Conservation (phyloP, 768 basidiomycete genomes). For the Russula emetica region DNA sequence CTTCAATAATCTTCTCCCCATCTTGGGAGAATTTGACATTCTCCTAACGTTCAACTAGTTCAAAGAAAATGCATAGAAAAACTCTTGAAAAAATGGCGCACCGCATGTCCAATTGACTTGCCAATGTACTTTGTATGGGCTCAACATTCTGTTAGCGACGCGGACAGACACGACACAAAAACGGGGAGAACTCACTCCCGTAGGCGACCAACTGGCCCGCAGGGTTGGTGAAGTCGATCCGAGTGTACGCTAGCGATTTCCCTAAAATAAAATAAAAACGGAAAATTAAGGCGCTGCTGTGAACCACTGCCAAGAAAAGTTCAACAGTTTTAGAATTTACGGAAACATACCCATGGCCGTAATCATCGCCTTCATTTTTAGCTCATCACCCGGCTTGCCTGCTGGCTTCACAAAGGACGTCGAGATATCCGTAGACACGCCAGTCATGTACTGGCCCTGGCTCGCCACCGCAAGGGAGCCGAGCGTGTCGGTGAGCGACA, state of each 20-base stretch:
- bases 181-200: slow-evolving; percentile 54
- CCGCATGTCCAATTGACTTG: slow-evolving; percentile 50
- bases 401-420: slow-evolving; percentile 74
- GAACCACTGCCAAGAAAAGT: neutral
- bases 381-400: slow-evolving; percentile 62
- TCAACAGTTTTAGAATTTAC: neutral
- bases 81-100: slow-evolving; percentile 28
- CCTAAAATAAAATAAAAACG: slow-evolving; percentile 47
- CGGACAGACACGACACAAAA: neutral
- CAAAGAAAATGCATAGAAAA: slow-evolving; percentile 39
- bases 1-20: slow-evolving; percentile 66
- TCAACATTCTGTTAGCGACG: slow-evolving; percentile 33
- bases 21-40: slow-evolving; percentile 78
- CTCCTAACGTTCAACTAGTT: slow-evolving; percentile 40
- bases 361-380: slow-evolving; percentile 60
- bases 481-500: slow-evolving; percentile 79
- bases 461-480: slow-evolving; percentile 81
- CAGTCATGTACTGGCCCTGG: slow-evolving; percentile 82
- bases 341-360: slow-evolving; percentile 62
- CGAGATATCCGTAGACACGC: slow-evolving; percentile 78
- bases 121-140: slow-evolving; percentile 87
- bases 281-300: neutral
- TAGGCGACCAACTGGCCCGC: slow-evolving; percentile 72
- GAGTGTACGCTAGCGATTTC: slow-evolving; percentile 74
- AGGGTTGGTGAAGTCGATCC: slow-evolving; percentile 67